phyloP scores from a whole-genome alignment of 1,139 yeast species.

The Zygosaccharomyces sapae region DNA sequence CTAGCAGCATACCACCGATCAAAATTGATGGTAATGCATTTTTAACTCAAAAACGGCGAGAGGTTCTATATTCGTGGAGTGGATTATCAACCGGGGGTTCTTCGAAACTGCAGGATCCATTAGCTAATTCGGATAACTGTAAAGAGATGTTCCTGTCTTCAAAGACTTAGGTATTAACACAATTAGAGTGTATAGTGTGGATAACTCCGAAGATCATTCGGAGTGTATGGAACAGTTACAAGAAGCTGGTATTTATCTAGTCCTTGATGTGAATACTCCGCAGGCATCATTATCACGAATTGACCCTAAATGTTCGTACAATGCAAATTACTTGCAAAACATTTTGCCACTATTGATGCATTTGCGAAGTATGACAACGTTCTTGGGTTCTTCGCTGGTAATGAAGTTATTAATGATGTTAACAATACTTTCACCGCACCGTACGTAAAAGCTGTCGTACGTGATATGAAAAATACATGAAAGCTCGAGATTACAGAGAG shows the following conservation, averaged over 20 bases:
- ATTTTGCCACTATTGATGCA: slow-evolving; percentile 63
- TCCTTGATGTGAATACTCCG: slow-evolving; percentile 73
- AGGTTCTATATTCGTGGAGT: slow-evolving; percentile 61
- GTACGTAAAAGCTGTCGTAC: slow-evolving; percentile 82
- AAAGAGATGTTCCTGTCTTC: slow-evolving; percentile 59
- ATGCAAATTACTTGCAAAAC: slow-evolving; percentile 49
- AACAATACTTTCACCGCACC: slow-evolving; percentile 77
- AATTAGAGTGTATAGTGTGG: slow-evolving; percentile 81
- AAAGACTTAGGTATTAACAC: slow-evolving; percentile 50
- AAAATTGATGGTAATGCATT: slow-evolving; percentile 74
- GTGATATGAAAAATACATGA: slow-evolving; percentile 76
- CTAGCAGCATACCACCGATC: slow-evolving; percentile 44
- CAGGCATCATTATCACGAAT: slow-evolving; percentile 59
- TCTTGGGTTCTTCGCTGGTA: slow-evolving; percentile 86
- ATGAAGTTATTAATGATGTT: slow-evolving; percentile 77
- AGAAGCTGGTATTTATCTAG: slow-evolving; percentile 84
- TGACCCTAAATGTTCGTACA: slow-evolving; percentile 53
- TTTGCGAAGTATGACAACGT: slow-evolving; percentile 72
- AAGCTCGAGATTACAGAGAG: slow-evolving; percentile 56
- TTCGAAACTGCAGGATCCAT: slow-evolving; percentile 62
- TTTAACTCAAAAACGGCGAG: slow-evolving; percentile 45
- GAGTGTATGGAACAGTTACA: slow-evolving; percentile 88
- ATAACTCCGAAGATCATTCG: slow-evolving; percentile 78
- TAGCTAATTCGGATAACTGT: slow-evolving; percentile 51
- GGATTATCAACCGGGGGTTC: slow-evolving; percentile 87